Evolutionary conservation across 2,329 filamentous ascomycete species (phyloP).

Genomic region (Aspergillus proliferans): DNA sequence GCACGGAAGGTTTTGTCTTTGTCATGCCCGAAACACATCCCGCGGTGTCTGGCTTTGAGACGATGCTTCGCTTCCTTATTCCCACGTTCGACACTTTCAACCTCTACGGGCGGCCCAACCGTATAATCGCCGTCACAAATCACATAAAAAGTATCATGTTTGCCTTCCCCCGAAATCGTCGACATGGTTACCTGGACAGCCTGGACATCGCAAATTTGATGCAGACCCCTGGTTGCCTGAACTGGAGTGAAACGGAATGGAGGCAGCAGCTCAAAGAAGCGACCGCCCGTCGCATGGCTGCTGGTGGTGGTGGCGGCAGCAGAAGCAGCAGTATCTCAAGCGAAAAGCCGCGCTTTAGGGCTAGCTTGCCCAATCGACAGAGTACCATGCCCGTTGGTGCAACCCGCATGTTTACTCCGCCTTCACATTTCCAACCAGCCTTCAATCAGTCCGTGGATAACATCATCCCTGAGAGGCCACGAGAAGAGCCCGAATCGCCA

Average conservation of each 20-base stretch:
- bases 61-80: slow-evolving; percentile 87
- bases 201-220: slow-evolving; percentile 78
- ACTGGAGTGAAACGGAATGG: slow-evolving; percentile 86
- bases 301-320: slow-evolving; percentile 26
- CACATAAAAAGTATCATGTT: slow-evolving; percentile 94
- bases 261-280: slow-evolving; percentile 80
- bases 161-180: slow-evolving; percentile 81
- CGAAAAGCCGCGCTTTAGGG: slow-evolving; percentile 41
- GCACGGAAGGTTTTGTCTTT: slow-evolving; percentile 90
- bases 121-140: slow-evolving; percentile 78
- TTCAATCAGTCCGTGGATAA: slow-evolving; percentile 34
- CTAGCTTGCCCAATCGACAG: slow-evolving; percentile 30
- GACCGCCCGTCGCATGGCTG: slow-evolving; percentile 52
- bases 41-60: slow-evolving; percentile 91
- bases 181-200: slow-evolving; percentile 86
- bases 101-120: slow-evolving; percentile 81
- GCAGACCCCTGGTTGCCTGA: slow-evolving; percentile 65
- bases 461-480: slow-evolving; percentile 23
- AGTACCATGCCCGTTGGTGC: slow-evolving; percentile 30
- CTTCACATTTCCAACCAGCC: slow-evolving; percentile 15
- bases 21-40: slow-evolving; percentile 93
- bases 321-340: slow-evolving; percentile 52
- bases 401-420: slow-evolving; percentile 14
- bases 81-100: slow-evolving; percentile 90
- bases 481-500: slow-evolving; percentile 13